Evolutionary conservation across 495 filamentous ascomycete species (phyloP).

Genomic region (Choiromyces venosus): DNA sequence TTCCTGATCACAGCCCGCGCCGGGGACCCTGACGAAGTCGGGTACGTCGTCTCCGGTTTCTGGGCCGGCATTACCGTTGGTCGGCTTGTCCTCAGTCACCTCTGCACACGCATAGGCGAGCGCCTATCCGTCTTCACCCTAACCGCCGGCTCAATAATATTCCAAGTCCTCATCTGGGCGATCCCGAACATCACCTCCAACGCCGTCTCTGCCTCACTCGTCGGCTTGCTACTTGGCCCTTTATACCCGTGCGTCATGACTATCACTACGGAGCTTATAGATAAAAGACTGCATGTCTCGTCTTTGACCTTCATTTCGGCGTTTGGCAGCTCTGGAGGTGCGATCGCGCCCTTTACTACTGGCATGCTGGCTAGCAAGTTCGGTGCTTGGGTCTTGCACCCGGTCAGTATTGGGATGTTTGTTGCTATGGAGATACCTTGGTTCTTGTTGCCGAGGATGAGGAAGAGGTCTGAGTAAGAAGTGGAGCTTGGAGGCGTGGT

Average conservation of each 20-base stretch:
- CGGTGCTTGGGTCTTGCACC: conserved; percentile 71
- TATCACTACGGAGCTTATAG: conserved; percentile 60
- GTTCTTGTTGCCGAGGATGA: conserved; percentile 50
- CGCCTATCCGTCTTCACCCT: conserved; percentile 58
- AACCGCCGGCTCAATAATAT: conserved; percentile 54
- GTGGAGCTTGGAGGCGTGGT: background rate
- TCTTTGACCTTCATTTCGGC: conserved; percentile 65
- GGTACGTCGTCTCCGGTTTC: conserved; percentile 76
- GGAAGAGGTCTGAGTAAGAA: conserved; percentile 22
- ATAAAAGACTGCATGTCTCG: conserved; percentile 58
- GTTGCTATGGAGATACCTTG: conserved; percentile 64
- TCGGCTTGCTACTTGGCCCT: conserved; percentile 68
- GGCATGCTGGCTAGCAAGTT: conserved; percentile 62
- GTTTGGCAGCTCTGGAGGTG: conserved; percentile 69
- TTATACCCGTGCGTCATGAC: conserved; percentile 66
- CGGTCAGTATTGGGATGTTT: conserved; percentile 62
- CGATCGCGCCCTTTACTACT: conserved; percentile 67
- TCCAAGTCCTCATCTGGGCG: conserved; percentile 68
- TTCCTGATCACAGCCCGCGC: conserved; percentile 67
- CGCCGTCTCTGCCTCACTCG: conserved; percentile 61
- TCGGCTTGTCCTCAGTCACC: conserved; percentile 61
- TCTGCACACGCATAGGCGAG: conserved; percentile 61
- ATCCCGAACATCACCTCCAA: conserved; percentile 67
- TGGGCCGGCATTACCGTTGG: conserved; percentile 68
- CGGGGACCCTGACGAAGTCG: conserved; percentile 61